Conservation (phyloP, 805 yeast genomes). For the Jamesozyma lodderae region DNA sequence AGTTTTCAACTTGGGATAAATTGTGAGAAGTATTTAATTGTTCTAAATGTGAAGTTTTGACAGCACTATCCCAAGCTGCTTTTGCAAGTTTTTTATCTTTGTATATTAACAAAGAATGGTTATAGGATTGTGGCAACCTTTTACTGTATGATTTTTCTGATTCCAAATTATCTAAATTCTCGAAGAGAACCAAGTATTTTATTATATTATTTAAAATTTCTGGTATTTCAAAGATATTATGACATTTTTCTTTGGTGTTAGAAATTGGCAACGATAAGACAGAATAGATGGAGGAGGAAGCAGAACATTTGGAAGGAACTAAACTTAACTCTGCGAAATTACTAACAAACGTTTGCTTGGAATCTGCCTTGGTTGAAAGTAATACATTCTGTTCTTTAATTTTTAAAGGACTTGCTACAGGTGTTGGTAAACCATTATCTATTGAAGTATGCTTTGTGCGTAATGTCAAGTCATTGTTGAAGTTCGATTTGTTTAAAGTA, state of each 20-base stretch:
- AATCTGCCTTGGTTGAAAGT: background rate
- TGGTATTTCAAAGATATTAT: constrained; percentile 59
- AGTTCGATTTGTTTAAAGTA: background rate
- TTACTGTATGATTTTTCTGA: constrained; percentile 44
- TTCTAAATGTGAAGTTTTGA: no score
- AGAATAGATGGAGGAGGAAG: no score
- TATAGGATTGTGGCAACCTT: constrained; percentile 50
- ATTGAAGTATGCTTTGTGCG: constrained; percentile 2
- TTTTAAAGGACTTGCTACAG: constrained; percentile 7
- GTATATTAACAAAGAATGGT: constrained; percentile 62
- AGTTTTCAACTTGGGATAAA: constrained; percentile 3
- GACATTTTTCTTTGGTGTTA: constrained; percentile 6
- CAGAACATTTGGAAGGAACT: no score
- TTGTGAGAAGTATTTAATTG: background rate
- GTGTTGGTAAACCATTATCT: constrained; percentile 6
- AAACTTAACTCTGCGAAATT: constrained; percentile 9
- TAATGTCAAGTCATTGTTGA: background rate
- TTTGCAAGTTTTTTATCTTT: constrained; percentile 43
- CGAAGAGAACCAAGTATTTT: constrained; percentile 23
- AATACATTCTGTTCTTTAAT: background rate
- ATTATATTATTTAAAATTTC: constrained; percentile 62
- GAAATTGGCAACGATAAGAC: background rate
- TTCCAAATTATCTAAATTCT: constrained; percentile 38
- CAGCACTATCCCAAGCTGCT: constrained; percentile 32
- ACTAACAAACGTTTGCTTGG: background rate